Base-by-base conservation (phyloP, 495 filamentous ascomycete genomes). In the Aspergillus conjunctus region DNA sequence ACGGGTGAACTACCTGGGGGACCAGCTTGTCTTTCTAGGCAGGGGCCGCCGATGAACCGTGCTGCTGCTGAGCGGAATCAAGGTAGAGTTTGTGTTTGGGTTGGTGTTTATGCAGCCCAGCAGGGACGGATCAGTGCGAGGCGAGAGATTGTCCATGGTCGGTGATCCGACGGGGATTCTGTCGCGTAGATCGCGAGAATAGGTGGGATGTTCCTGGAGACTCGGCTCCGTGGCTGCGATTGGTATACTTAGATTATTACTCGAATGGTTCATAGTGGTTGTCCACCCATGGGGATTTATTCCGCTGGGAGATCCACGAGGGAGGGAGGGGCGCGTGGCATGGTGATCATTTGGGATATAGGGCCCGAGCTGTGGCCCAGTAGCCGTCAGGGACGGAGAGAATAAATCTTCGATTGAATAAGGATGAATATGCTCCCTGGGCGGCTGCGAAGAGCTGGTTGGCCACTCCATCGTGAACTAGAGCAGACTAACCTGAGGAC, bases 391-490 rank as follows among this genome's bases (percentile, higher is more conserved):
- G n/a, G 43, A 14, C 43, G 14, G 43, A 18, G 43, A n/a, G 17
- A 46, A 46, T 14, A 46, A 46, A 46, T 10, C 14, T n/a, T 18
- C 43, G 17, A n/a, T 46, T 14, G n/a, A 18, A 46, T 14, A 18
- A 6, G 4, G 53, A 7, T 17, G 17, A 22, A n/a, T 41, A n/a
- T 10, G 14, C 43, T 55, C 53, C 18, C 33, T 4, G 17, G n/a
- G 12, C 53, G 33, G 12, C 37, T 55, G 53, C 8, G 10, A 44
- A 21, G 53, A 43, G 53, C 37, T 43, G 17, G 37, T 44, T 41
- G 53, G 37, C 53, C 17, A 44, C 20, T 55, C 53, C 53, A 55
- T 55, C 20, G 7, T 26, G 33, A 55, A 26, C n/a, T 30, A 10
- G 53, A 17, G 10, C 43, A 46, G 0, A 55, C 15, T 41, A 43